These are phyloP conservation scores for Gnomoniopsis sp. DNA, from an alignment of 2,329 filamentous ascomycete genomes.

Conservation along the genomic window DNA sequence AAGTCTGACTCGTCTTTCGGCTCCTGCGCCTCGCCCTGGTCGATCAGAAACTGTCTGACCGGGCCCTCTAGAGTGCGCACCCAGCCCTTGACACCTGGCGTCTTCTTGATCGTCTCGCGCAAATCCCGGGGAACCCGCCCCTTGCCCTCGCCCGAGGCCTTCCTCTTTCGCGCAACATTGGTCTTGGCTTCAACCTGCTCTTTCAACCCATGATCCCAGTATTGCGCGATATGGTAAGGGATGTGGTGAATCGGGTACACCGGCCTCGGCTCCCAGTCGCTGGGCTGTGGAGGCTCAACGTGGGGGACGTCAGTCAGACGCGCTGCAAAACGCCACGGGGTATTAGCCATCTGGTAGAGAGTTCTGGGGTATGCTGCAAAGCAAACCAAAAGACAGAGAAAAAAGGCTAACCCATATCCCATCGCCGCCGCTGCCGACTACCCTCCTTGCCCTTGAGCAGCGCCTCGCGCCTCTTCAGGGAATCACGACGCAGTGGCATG, in stretches of 20 bases:
- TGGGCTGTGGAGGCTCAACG: slow-evolving; percentile 74
- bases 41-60: slow-evolving; percentile 71
- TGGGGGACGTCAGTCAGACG: slow-evolving; percentile 83
- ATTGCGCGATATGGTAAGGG: slow-evolving; percentile 83
- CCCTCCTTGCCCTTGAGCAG: slow-evolving; percentile 89
- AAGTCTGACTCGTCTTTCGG: slow-evolving; percentile 23
- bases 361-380: neutral
- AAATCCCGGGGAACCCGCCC: slow-evolving; percentile 75
- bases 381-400: slow-evolving; percentile 1
- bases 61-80: slow-evolving; percentile 83
- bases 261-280: slow-evolving; percentile 79
- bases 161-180: slow-evolving; percentile 37
- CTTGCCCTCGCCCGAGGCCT: slow-evolving; percentile 40
- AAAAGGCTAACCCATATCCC: slow-evolving; percentile 78
- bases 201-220: slow-evolving; percentile 68
- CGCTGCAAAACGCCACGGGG: slow-evolving; percentile 50
- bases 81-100: slow-evolving; percentile 73
- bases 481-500: slow-evolving; percentile 50
- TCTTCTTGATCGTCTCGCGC: slow-evolving; percentile 74
- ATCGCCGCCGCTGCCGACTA: slow-evolving; percentile 77
- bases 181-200: slow-evolving; percentile 48
- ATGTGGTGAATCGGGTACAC: slow-evolving; percentile 75
- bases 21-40: slow-evolving; percentile 43
- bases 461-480: slow-evolving; percentile 62
- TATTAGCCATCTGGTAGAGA: neutral